Conservation (phyloP, 2,329 filamentous ascomycete genomes). For the Colletotrichum chrysophilum region DNA sequence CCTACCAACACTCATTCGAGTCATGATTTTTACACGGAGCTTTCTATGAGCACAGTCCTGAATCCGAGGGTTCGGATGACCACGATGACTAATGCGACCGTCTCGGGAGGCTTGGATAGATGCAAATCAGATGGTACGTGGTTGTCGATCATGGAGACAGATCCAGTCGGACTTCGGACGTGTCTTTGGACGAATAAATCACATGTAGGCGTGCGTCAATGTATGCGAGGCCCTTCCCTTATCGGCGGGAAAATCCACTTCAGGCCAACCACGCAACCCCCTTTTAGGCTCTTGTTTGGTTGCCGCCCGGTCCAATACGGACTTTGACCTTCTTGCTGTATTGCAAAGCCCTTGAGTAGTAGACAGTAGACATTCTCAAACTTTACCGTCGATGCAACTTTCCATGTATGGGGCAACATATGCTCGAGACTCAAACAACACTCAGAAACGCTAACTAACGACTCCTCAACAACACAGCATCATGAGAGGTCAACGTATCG, state of each 20-base stretch:
- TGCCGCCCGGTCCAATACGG: neutral
- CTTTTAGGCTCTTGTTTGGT: neutral
- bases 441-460: neutral
- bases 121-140: neutral
- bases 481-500: neutral
- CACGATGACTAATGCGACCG: neutral
- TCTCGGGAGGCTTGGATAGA: neutral
- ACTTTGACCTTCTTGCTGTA: neutral
- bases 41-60: neutral
- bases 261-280: neutral
- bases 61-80: neutral
- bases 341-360: fast-evolving
- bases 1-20: neutral
- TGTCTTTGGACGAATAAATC: neutral
- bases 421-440: neutral
- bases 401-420: neutral
- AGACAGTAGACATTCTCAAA: neutral
- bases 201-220: neutral
- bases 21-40: neutral
- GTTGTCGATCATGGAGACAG: neutral
- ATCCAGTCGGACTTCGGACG: neutral
- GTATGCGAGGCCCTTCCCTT: neutral
- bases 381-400: neutral
- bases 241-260: neutral
- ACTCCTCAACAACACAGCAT: neutral